Evolutionary conservation across 1,284 basidiomycete species (phyloP), one percentile per base, ranked within the genome.

Genomic region (Trichosporon ovoides): DNA sequence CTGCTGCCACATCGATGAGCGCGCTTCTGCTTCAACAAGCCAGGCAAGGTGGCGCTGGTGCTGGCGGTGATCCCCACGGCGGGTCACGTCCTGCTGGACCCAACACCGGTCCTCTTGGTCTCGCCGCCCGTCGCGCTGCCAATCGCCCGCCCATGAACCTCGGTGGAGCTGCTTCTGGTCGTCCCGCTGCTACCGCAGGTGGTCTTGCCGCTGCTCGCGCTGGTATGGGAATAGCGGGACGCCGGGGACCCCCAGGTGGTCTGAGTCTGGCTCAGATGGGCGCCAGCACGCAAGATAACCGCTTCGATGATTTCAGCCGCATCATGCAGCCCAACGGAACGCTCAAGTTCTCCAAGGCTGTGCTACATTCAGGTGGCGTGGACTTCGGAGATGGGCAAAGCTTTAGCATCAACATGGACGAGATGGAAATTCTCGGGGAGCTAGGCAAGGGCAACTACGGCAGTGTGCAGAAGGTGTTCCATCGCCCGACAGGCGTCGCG

Each of bases 361-460:
- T 98, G 35, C 75, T 98, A 14, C 91, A 97, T 72, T 87, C 92
- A 0, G 82, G 87, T 16, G 96, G 95, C 56, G 95, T 98, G 68
- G 89, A 98, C 70, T 98, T 98, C 74, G 87, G 87, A 22, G 93
- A 88, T 67, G 96, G 95, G 31, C 85, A 89, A 34, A 91, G 89
- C 14, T 97, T 94, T 78, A 83, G 86, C 61, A 97, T 98, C 80
- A 96, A 95, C 76, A 97, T 97, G 91, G 85, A 87, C 58, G 90
- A 98, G 74, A 84, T 99, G 61, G 84, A 91, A 71, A 83, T 98
- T 57, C 82, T 91, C 58, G 90, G 94, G 70, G 78, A 80, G 59
- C 83, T 98, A 38, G 95, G 95, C 36, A 88, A 88, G 71, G 95
- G 95, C 40, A 97, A 97, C 75, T 98, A 98, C 72, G 95, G 95